These are phyloP conservation scores for Nothopassalora personata DNA, from an alignment of 2,329 filamentous ascomycete species.

Conservation along the genomic window DNA sequence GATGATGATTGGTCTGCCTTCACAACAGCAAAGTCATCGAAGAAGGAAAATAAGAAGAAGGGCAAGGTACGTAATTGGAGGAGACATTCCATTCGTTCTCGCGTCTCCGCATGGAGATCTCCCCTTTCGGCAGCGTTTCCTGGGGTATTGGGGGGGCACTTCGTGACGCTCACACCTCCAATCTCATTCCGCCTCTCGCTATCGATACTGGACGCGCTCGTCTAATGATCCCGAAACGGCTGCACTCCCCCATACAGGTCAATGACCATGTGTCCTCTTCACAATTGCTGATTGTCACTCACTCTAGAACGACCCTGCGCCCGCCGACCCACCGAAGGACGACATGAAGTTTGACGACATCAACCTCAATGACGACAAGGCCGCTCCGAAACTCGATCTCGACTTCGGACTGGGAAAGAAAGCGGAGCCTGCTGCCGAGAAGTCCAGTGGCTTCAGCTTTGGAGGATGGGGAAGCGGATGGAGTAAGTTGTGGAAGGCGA, in stretches of 20 bases:
- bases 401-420: slow-evolving; percentile 36
- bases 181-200: slow-evolving; percentile 25
- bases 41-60: slow-evolving; percentile 31
- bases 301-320: slow-evolving; percentile 25
- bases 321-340: slow-evolving; percentile 18
- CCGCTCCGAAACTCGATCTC: slow-evolving; percentile 44
- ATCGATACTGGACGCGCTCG: slow-evolving; percentile 20
- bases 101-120: slow-evolving; percentile 13
- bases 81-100: slow-evolving; percentile 6
- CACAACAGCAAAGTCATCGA: neutral
- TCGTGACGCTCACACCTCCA: slow-evolving; percentile 25
- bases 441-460: slow-evolving; percentile 31
- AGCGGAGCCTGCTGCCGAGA: slow-evolving; percentile 23
- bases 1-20: too few relatives aligned
- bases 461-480: slow-evolving; percentile 33
- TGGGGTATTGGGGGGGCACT: slow-evolving; percentile 11
- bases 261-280: slow-evolving; percentile 12
- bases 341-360: slow-evolving; percentile 45
- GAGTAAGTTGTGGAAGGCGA: slow-evolving; percentile 13
- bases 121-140: slow-evolving; percentile 10
- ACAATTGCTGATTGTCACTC: slow-evolving; percentile 12
- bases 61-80: slow-evolving; percentile 28
- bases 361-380: slow-evolving; percentile 40
- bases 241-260: neutral
- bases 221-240: slow-evolving; percentile 17